Base-by-base conservation (phyloP, 768 basidiomycete genomes). In the Lentinula detonsa region DNA sequence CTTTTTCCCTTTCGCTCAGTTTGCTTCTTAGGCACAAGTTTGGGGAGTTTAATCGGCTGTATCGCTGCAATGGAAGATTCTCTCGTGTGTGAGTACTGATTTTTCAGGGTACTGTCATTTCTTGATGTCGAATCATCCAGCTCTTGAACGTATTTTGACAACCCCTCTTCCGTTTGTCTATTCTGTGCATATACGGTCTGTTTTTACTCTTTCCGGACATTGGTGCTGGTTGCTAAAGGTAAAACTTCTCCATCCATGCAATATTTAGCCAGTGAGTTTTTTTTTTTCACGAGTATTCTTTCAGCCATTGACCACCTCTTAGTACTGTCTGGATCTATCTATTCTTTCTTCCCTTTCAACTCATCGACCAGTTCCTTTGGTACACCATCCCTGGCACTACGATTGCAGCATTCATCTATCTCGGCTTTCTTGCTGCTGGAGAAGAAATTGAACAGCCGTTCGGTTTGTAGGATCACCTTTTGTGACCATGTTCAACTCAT, bases 261-360 rank as follows among this genome's bases (percentile, higher is more conserved):
- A 33, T 46, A 5, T 15, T 16, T 34, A 76, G 61, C 50, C 63
- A 64, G 63, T 64, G 34, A 58, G 63, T 53, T 35, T 57, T 4
- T 1, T 8, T 11, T 13, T 7, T 33, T 1, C 5, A 13, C 37
- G 5, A 39, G 21, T 54, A 4, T n/a, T 56, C 16, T 48, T 53
- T 3, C 34, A 46, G 60, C 60, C 42, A 43, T 39, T 37, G 42
- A 61, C 6, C 16, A 23, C 42, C n/a, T 15, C 21, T 56, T 45
- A 81, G 85, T 67, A 87, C 85, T 43, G 84, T 87, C 39, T 88
- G 85, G 86, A 69, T 87, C 18, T 91, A 89, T 70, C 78, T 90
- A 2, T 87, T 90, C 75, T 85, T 88, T 70, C 76, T 91, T 1
- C 90, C 88, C 1, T 89, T 91, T 79, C 89, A 91, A 71, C 78